Conservation (phyloP, 495 filamentous ascomycete species). For the Talaromyces borbonicus region DNA sequence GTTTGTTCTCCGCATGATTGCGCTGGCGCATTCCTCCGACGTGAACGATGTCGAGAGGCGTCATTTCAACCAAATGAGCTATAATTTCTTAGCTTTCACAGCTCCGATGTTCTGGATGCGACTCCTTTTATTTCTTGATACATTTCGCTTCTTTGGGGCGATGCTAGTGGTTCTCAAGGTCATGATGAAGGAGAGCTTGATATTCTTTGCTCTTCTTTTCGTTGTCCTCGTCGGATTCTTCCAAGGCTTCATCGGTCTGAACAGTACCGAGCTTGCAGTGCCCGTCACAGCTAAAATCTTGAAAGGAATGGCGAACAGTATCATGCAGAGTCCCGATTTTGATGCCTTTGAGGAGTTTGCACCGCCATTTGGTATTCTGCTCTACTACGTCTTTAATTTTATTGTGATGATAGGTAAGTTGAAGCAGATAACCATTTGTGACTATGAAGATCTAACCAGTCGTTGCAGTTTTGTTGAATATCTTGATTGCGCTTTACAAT, state of each 20-base stretch:
- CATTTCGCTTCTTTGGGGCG: slow-evolving; percentile 89
- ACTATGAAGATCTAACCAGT: slow-evolving; percentile 17
- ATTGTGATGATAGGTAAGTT: slow-evolving; percentile 71
- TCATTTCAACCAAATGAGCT: slow-evolving; percentile 68
- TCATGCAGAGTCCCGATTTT: slow-evolving; percentile 89
- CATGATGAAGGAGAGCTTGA: slow-evolving; percentile 98
- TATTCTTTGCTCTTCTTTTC: slow-evolving; percentile 90
- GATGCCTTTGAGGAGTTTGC: slow-evolving; percentile 71
- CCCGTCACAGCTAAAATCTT: slow-evolving; percentile 63
- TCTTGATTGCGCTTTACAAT: slow-evolving; percentile 95
- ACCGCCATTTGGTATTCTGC: slow-evolving; percentile 72
- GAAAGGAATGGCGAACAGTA: slow-evolving; percentile 78
- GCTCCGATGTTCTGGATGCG: slow-evolving; percentile 97
- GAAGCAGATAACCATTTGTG: not conserved
- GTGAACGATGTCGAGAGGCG: slow-evolving; percentile 43
- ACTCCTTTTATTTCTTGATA: slow-evolving; percentile 85
- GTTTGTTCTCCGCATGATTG: slow-evolving; percentile 67
- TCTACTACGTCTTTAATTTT: slow-evolving; percentile 95
- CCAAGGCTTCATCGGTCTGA: slow-evolving; percentile 91
- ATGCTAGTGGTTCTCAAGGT: slow-evolving; percentile 97
- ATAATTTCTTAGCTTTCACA: slow-evolving; percentile 85
- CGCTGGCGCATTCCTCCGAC: slow-evolving; percentile 49
- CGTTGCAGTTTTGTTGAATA: slow-evolving; percentile 66
- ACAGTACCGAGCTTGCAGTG: slow-evolving; percentile 61
- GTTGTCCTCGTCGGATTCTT: slow-evolving; percentile 85